Percentiles rank a stretch among this genome's conserved stretches.
These are phyloP conservation scores for Metschnikowia sp. DNA, from an alignment of 805 yeast genomes.

Conservation along the genomic window DNA sequence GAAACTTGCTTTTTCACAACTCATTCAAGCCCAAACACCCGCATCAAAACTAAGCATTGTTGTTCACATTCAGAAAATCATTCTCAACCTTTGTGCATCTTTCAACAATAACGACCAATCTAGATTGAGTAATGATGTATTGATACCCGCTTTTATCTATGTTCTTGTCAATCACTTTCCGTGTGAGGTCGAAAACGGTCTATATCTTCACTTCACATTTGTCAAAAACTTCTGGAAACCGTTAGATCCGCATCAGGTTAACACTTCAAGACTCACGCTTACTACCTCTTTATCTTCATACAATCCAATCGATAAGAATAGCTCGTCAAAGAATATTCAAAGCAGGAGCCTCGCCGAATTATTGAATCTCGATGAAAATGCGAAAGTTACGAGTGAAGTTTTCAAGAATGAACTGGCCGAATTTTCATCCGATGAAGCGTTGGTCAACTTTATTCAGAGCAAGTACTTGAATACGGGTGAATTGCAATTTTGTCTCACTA, in stretches of 20 bases:
- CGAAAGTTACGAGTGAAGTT: background rate
- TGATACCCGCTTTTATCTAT: slow-evolving; percentile 39
- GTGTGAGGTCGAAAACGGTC: slow-evolving; percentile 19
- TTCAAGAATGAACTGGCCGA: slow-evolving; percentile 6
- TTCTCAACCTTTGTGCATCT: slow-evolving; percentile 20
- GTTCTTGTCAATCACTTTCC: slow-evolving; percentile 30
- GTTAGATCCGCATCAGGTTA: slow-evolving; percentile 30
- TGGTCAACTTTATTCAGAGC: slow-evolving; percentile 26
- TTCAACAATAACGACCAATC: slow-evolving; percentile 19
- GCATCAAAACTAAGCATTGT: slow-evolving; percentile 28
- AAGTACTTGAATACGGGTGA: slow-evolving; percentile 38
- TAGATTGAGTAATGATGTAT: slow-evolving; percentile 35
- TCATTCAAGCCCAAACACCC: slow-evolving; percentile 29
- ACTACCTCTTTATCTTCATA: slow-evolving; percentile 11
- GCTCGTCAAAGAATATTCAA: slow-evolving; percentile 11
- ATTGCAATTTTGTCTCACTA: slow-evolving; percentile 36
- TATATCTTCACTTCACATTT: slow-evolving; percentile 36
- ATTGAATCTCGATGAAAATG: slow-evolving; percentile 24
- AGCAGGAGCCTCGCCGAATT: slow-evolving; percentile 27
- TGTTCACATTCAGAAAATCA: slow-evolving; percentile 30
- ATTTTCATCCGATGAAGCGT: slow-evolving; percentile 28
- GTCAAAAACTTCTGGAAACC: slow-evolving; percentile 34
- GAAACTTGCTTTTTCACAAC: slow-evolving; percentile 16
- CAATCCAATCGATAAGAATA: slow-evolving; percentile 15
- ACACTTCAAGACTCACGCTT: slow-evolving; percentile 11